A percentile compares a stretch with the other conserved stretches of the same genome.
These are phyloP conservation scores for Nakaseomyces bracarensis DNA, from an alignment of 1,139 yeast species.

Conservation along the genomic window DNA sequence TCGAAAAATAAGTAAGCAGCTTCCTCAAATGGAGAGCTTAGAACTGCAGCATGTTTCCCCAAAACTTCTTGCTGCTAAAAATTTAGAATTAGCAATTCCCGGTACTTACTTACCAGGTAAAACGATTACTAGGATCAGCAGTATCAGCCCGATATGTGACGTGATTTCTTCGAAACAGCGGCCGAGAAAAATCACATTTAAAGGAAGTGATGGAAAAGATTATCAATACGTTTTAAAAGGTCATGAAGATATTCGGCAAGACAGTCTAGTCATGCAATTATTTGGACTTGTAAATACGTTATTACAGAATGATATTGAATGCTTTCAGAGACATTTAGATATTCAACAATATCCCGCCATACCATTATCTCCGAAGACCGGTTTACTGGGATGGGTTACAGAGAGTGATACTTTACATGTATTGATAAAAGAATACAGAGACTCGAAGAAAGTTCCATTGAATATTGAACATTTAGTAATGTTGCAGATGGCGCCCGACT, in stretches of 20 bases:
- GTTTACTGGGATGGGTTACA: conserved; percentile 93
- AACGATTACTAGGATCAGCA: conserved; percentile 61
- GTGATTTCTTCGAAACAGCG: conserved; percentile 96
- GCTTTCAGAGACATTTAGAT: conserved; percentile 90
- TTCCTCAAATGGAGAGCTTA: conserved; percentile 77
- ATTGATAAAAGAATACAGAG: conserved; percentile 84
- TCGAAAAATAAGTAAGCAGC: conserved; percentile 79
- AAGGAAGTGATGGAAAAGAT: conserved; percentile 88
- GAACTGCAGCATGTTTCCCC: conserved; percentile 95
- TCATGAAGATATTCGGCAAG: conserved; percentile 97
- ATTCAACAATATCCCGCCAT: conserved; percentile 89
- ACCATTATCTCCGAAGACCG: conserved; percentile 96
- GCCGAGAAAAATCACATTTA: conserved; percentile 72
- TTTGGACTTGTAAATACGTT: conserved; percentile 92
- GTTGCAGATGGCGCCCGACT: conserved; percentile 98
- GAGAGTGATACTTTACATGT: conserved; percentile 96
- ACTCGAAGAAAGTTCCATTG: conserved; percentile 76
- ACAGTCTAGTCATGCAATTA: conserved; percentile 93
- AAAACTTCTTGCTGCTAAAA: conserved; percentile 64
- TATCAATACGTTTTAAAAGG: conserved; percentile 81
- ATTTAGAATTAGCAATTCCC: conserved; percentile 84
- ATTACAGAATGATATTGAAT: conserved; percentile 83
- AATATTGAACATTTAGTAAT: conserved; percentile 92
- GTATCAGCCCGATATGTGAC: conserved; percentile 73
- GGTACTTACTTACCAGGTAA: conserved; percentile 88